Evolutionary conservation across 345 rosid species (phyloP), one percentile per base, ranked within the genome.

Genomic region (Acer campestre): DNA sequence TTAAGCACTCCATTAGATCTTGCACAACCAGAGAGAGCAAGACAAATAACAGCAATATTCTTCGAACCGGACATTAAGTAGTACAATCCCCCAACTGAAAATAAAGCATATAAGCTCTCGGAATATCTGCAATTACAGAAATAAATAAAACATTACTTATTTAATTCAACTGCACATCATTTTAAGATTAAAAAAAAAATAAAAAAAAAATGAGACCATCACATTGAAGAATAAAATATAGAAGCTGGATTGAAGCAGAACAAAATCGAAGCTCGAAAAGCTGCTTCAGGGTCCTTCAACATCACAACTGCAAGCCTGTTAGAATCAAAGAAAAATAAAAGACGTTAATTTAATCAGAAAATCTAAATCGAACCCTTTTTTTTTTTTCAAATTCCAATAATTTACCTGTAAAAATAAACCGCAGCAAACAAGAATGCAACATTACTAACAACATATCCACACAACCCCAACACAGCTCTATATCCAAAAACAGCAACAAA

Each of bases 161-260:
- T 61, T 44, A 56, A 46, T 74, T 4, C 38, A 35, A 35, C 44
- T 22, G 10, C 62, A 58, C 62, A 58, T 58, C 62, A 58, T n/a
- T 17, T 17, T 20, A 17, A 58, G 62, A 58, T 4, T 6, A 56
- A 56, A 2, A 1, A 0, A 7, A 18, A 58, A 68, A 35, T 6
- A 0, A 74, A 44, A 83, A 82, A 79, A 77, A 74, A 63, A 66
- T 22, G 61, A 65, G 72, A 77, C 61, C 66, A 77, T 77, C 91
- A 92, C 99, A 95, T 85, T 68, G 97, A 91, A 6, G 98, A 86
- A 78, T 92, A 94, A 69, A 94, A 94, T 79, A 95, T 85, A 31
- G 97, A 94, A 1, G 98, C 98, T 0, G 98, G 98, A 75, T 94
- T 94, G 88, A 92, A 92, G 88, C 97, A 92, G 80, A 96, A 96